phyloP scores from a whole-genome alignment of 129 eudicot species.

The Flaveria bidentis region DNA sequence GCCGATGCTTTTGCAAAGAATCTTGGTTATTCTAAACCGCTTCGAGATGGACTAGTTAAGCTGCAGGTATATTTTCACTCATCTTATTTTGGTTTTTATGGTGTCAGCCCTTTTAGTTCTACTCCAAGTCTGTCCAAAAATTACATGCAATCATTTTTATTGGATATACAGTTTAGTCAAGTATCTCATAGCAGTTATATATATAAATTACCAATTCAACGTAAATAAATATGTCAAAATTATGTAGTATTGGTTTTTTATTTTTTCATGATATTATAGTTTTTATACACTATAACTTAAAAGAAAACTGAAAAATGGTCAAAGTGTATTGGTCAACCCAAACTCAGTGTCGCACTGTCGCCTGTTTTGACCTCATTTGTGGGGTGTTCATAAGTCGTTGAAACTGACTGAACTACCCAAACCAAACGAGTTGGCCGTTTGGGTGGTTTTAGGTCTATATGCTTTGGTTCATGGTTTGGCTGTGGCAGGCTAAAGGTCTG shows the following conservation, averaged over 20 bases:
- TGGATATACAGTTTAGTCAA: not conserved
- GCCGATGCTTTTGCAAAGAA: slow-evolving; percentile 99
- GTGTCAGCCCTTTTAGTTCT: not conserved
- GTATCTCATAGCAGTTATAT: not conserved
- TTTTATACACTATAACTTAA: not conserved
- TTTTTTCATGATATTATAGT: not conserved
- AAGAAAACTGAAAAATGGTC: not conserved
- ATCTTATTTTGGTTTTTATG: not conserved
- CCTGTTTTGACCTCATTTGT: not conserved
- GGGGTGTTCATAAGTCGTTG: not conserved
- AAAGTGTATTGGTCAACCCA: not conserved
- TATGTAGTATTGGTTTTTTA: not conserved
- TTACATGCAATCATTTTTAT: not conserved
- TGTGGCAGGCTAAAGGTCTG: not conserved
- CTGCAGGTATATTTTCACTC: slow-evolving; percentile 58
- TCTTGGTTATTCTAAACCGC: slow-evolving; percentile 83
- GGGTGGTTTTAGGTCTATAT: not conserved
- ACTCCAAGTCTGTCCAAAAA: not conserved
- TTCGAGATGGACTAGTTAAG: slow-evolving; percentile 90
- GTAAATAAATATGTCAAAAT: not conserved
- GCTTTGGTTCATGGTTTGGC: not conserved
- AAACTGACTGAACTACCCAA: not conserved
- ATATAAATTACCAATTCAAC: not conserved
- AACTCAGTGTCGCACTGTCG: not conserved
- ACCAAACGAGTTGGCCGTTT: not conserved